Conservation (phyloP, 345 rosid genomes). For the Salix udensis region DNA sequence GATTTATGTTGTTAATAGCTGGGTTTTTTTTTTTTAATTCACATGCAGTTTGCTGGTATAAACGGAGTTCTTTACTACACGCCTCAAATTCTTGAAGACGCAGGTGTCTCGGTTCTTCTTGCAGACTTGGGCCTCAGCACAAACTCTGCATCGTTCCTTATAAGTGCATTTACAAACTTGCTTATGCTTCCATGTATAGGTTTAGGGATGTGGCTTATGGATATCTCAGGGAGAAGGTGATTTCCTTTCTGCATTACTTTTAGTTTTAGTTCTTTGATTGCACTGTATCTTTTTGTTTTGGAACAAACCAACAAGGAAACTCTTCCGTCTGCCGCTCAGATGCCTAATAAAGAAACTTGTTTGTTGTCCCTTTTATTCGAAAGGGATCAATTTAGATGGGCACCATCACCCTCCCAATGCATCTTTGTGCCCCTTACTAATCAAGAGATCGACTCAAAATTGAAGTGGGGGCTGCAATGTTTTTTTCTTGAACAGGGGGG, state of each 20-base stretch:
- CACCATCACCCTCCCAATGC: not conserved
- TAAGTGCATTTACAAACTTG: constrained; percentile 76
- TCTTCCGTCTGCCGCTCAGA: not conserved
- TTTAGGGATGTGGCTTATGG: constrained; percentile 93
- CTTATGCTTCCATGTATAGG: constrained; percentile 94
- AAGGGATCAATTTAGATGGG: not conserved
- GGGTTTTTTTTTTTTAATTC: not conserved
- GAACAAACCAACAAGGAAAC: not conserved
- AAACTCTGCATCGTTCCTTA: constrained; percentile 82
- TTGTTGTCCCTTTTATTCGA: not conserved
- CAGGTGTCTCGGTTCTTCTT: constrained; percentile 88
- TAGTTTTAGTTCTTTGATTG: not conserved
- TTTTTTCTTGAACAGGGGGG: no score
- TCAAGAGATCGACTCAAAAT: not conserved
- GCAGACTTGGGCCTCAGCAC: constrained; percentile 66
- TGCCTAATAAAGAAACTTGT: not conserved
- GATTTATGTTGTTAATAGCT: not conserved
- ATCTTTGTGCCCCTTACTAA: not conserved
- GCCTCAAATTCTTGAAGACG: constrained; percentile 92
- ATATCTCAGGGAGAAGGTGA: constrained; percentile 89
- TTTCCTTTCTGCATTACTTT: not conserved
- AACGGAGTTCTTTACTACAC: constrained; percentile 96
- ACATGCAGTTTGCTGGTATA: constrained; percentile 81
- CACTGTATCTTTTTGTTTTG: not conserved
- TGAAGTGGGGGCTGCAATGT: not conserved